Conservation (phyloP, 2,329 filamentous ascomycete species). For the Coleophoma crateriformis region DNA sequence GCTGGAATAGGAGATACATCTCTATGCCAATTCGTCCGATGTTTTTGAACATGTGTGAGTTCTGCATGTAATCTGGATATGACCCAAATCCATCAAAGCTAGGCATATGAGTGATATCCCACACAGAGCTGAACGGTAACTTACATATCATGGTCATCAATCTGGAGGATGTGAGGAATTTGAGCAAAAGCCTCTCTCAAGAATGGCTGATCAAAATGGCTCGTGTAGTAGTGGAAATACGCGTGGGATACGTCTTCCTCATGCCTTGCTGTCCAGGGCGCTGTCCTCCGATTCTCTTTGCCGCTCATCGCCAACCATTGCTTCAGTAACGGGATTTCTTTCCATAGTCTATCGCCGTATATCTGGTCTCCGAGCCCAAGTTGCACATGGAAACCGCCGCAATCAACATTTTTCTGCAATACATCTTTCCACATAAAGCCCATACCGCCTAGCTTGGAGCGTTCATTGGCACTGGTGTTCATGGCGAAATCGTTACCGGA, state of each 20-base stretch:
- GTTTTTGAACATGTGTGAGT: conserved; percentile 96
- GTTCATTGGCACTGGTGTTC: conserved; percentile 79
- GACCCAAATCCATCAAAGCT: conserved; percentile 97
- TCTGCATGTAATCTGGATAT: conserved; percentile 98
- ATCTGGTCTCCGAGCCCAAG: conserved; percentile 91
- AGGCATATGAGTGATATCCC: conserved; percentile 5
- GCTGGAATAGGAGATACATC: conserved; percentile 97
- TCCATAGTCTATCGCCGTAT: conserved; percentile 93
- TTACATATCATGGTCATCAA: conserved; percentile 98
- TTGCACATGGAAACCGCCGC: conserved; percentile 91
- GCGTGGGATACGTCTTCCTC: conserved; percentile 94
- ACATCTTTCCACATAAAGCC: conserved; percentile 99
- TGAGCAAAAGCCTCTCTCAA: conserved; percentile 93
- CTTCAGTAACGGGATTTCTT: conserved; percentile 86
- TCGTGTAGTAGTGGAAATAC: conserved; percentile 98
- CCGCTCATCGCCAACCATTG: conserved; percentile 94
- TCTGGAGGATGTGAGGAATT: conserved; percentile 86
- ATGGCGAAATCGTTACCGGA: conserved; percentile 95
- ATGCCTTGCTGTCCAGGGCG: conserved; percentile 87
- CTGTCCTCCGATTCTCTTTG: conserved; percentile 86
- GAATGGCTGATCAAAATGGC: conserved; percentile 95
- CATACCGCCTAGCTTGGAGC: conserved; percentile 78
- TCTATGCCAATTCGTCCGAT: conserved; percentile 92
- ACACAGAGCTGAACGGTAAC: conserved; percentile 30
- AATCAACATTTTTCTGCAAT: conserved; percentile 93